Evolutionary conservation across 495 filamentous ascomycete species (phyloP).

Genomic region (Daldinia grandis): DNA sequence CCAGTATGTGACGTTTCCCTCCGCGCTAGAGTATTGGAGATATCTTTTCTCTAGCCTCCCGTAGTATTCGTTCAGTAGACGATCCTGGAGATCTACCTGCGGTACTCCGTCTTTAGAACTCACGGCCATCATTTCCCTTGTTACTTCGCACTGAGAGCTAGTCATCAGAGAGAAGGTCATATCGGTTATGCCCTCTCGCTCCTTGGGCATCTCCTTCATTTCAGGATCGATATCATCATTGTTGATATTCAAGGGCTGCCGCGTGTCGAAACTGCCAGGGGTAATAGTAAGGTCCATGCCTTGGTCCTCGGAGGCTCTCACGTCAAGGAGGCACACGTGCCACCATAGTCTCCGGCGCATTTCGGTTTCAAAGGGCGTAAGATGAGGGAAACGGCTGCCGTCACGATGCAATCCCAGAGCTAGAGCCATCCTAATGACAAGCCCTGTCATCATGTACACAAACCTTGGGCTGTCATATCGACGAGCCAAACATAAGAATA

Average conservation of each 20-base stretch:
- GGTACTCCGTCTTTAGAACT: conserved; percentile 33
- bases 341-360: conserved; percentile 61
- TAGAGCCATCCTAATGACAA: conserved; percentile 59
- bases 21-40: conserved; percentile 50
- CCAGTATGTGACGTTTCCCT: conserved; percentile 54
- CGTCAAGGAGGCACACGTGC: conserved; percentile 54
- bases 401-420: conserved; percentile 61
- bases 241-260: conserved; percentile 56
- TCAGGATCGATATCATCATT: conserved; percentile 55
- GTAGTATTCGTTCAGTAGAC: conserved; percentile 55
- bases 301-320: conserved; percentile 49
- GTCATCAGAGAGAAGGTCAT: conserved; percentile 44
- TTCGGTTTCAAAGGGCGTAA: conserved; percentile 60
- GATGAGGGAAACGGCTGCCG: conserved; percentile 47
- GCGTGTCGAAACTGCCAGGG: conserved; percentile 50
- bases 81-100: conserved; percentile 55
- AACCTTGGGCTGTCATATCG: conserved; percentile 60
- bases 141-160: conserved; percentile 45
- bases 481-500: conserved; percentile 59
- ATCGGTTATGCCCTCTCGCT: conserved; percentile 49
- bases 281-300: conserved; percentile 54
- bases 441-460: conserved; percentile 65
- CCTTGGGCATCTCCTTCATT: conserved; percentile 42
- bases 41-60: conserved; percentile 53
- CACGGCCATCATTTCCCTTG: conserved; percentile 52